Percentiles rank a stretch among this genome's conserved stretches.
Conservation (phyloP, 2,329 filamentous ascomycete species). For the Phialophora expanda region DNA sequence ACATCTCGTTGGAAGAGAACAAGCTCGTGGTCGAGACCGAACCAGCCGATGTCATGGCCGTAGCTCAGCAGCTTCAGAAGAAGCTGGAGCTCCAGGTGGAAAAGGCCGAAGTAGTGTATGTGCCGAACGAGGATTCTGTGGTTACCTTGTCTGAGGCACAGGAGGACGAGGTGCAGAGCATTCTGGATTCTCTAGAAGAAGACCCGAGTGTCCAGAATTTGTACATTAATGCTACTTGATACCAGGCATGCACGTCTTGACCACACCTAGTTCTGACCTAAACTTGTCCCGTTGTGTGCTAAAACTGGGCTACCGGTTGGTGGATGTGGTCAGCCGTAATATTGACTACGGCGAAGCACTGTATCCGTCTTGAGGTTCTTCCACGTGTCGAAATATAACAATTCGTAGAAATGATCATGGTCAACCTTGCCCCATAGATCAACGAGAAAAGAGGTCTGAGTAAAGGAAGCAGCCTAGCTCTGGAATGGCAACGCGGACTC, state of each 20-base stretch:
- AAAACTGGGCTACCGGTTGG: not conserved
- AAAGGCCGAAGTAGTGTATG: slow-evolving; percentile 82
- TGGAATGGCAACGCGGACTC: not conserved
- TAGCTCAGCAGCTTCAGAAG: slow-evolving; percentile 67
- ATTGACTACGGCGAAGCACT: not conserved
- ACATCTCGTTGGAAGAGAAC: slow-evolving; percentile 65
- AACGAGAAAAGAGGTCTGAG: not conserved
- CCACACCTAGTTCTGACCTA: not conserved
- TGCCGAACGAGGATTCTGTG: slow-evolving; percentile 78
- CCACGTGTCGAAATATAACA: not conserved
- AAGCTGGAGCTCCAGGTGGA: slow-evolving; percentile 70
- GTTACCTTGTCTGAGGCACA: slow-evolving; percentile 65
- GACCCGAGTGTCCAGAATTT: slow-evolving; percentile 76
- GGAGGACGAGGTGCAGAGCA: slow-evolving; percentile 62
- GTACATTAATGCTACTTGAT: slow-evolving; percentile 68
- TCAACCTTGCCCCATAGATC: not conserved
- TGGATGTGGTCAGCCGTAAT: not conserved
- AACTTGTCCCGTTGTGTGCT: not conserved
- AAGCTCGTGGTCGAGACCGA: slow-evolving; percentile 74
- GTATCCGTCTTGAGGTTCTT: not conserved
- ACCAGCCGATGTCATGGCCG: slow-evolving; percentile 66
- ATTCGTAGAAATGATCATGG: not conserved
- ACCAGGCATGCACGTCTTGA: slow-evolving; percentile 14
- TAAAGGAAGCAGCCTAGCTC: not conserved
- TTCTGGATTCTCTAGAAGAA: slow-evolving; percentile 64